Evolutionary conservation across 352 stramenopile species (phyloP).

Genomic region (Thraustotheca clavata): DNA sequence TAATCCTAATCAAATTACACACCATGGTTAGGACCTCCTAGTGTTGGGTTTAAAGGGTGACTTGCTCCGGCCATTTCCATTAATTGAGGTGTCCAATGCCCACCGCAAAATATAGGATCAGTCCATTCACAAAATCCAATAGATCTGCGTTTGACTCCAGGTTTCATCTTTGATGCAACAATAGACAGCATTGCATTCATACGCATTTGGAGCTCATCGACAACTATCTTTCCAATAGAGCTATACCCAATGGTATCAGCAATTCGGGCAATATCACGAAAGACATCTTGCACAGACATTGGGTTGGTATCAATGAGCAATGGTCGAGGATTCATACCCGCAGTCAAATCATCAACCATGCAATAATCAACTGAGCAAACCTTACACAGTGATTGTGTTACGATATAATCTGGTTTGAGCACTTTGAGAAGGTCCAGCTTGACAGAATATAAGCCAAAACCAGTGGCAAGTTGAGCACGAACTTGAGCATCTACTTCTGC

Average conservation of each 20-base stretch:
- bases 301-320: conserved; percentile 10
- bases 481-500: conserved; percentile 14
- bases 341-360: background rate
- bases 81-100: conserved; percentile 20
- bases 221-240: background rate
- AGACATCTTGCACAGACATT: background rate
- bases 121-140: conserved; percentile 20
- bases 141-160: background rate
- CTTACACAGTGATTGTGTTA: conserved; percentile 16
- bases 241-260: background rate
- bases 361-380: conserved; percentile 12
- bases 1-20: background rate
- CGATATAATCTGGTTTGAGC: conserved; percentile 4
- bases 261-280: conserved; percentile 1
- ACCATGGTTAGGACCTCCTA: background rate
- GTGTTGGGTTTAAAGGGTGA: conserved; percentile 11
- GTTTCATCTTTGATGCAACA: background rate
- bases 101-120: conserved; percentile 15
- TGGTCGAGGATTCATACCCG: background rate
- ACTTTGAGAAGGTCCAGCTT: background rate
- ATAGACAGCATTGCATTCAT: background rate
- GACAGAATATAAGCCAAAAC: conserved; percentile 6
- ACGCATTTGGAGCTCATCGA: background rate
- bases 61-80: conserved; percentile 15
- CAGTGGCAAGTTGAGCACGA: background rate